phyloP scores from a whole-genome alignment of 2,329 filamentous ascomycete species.

The Botrytis aclada region DNA sequence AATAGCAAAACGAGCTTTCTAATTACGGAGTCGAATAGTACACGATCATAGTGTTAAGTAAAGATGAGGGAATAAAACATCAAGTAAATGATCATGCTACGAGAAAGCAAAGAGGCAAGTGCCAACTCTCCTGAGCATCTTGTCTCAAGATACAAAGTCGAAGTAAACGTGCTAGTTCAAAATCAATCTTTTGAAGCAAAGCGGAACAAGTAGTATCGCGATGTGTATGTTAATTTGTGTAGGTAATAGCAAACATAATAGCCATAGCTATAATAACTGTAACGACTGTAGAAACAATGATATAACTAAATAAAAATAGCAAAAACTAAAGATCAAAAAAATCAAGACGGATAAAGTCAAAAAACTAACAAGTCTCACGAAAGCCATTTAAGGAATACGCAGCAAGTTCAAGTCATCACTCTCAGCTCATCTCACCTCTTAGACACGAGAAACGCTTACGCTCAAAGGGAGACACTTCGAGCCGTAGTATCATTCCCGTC shows the following conservation, averaged over 20 bases:
- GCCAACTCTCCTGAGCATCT: background rate
- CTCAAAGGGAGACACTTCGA: constrained; percentile 25
- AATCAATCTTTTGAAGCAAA: background rate
- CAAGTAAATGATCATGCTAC: background rate
- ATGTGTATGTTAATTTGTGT: background rate
- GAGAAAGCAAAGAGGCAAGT: background rate
- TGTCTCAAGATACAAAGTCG: background rate
- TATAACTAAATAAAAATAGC: background rate
- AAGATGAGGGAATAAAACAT: background rate
- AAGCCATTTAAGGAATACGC: constrained; percentile 14
- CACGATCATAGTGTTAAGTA: background rate
- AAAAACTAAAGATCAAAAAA: background rate
- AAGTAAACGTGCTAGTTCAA: background rate
- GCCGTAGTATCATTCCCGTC: constrained; percentile 36
- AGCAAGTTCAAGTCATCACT: constrained; percentile 18
- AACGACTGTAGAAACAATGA: background rate
- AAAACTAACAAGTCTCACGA: constrained; percentile 19
- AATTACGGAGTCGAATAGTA: background rate
- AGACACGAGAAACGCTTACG: constrained; percentile 11
- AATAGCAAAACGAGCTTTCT: background rate
- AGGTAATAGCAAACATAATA: background rate
- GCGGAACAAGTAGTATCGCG: background rate
- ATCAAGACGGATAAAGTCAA: background rate
- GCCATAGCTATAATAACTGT: background rate
- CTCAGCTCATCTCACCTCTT: constrained; percentile 10